These are phyloP conservation scores for Scheffersomyces lignosus DNA, from an alignment of 805 yeast species.

Conservation along the genomic window DNA sequence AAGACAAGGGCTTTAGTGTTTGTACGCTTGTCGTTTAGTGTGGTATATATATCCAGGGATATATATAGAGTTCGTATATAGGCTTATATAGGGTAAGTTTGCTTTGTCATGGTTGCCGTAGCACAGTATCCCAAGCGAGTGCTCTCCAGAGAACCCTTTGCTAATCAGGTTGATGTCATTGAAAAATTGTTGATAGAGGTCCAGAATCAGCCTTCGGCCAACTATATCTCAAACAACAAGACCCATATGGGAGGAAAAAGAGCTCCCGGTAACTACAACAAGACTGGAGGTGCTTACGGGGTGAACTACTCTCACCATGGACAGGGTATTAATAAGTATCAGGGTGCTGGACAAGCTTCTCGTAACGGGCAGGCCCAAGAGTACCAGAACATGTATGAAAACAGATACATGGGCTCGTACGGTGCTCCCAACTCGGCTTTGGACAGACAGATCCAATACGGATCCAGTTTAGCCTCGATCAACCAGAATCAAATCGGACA, in stretches of 20 bases:
- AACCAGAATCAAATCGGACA: neutral
- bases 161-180: conserved; percentile 31
- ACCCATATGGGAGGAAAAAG: neutral
- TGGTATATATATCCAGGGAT: too few relatives aligned
- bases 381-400: neutral
- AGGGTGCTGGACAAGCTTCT: neutral
- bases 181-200: conserved; percentile 32
- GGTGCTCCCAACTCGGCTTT: neutral
- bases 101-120: too few relatives aligned
- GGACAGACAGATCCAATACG: neutral
- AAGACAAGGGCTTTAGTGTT: too few relatives aligned
- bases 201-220: conserved; percentile 29
- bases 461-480: neutral
- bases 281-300: neutral
- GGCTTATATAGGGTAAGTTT: too few relatives aligned
- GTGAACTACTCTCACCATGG: neutral
- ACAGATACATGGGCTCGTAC: neutral
- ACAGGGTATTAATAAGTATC: too few relatives aligned
- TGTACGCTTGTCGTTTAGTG: too few relatives aligned
- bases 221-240: conserved; percentile 6
- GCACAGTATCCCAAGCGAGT: conserved; percentile 21
- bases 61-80: too few relatives aligned
- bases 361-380: neutral
- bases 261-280: too few relatives aligned
- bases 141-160: conserved; percentile 31